Percentiles rank a stretch among this genome's conserved stretches.
Conservation (phyloP, 1,284 basidiomycete species). For the Irpex sp. region DNA sequence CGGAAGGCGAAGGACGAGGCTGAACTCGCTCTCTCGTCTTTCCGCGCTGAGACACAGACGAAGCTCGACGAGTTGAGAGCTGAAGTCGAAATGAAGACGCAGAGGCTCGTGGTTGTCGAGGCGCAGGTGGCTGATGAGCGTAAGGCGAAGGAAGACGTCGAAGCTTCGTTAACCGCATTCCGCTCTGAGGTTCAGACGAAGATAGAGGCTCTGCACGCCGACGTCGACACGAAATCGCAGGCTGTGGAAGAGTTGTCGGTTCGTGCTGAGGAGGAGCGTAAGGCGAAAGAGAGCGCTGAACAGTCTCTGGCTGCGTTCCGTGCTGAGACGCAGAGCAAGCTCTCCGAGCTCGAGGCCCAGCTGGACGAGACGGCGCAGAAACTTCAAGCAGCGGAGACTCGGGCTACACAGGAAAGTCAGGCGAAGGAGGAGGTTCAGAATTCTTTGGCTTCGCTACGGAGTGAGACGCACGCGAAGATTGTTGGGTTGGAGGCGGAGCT, state of each 20-base stretch:
- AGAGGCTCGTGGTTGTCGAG: neutral
- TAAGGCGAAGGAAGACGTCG: neutral
- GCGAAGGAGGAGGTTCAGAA: no score
- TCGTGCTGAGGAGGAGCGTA: neutral
- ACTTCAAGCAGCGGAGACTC: neutral
- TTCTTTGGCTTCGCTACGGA: no score
- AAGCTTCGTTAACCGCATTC: neutral
- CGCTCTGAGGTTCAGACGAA: neutral
- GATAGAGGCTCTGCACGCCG: neutral
- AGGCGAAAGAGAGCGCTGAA: neutral
- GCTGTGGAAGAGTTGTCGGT: neutral
- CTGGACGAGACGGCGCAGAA: neutral
- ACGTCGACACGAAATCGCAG: neutral
- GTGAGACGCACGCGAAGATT: no score
- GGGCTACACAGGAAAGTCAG: no score
- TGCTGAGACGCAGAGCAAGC: neutral
- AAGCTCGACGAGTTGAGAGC: constrained; percentile 1
- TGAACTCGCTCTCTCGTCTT: neutral
- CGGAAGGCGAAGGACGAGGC: neutral
- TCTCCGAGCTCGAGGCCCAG: neutral
- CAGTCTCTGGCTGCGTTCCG: neutral
- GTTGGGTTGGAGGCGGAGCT: no score
- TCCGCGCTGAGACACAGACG: constrained; percentile 1
- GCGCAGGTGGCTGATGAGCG: neutral
- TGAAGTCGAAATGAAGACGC: constrained; percentile 1